Evolutionary conservation across 768 basidiomycete species (phyloP).

Genomic region (Mycena metata): DNA sequence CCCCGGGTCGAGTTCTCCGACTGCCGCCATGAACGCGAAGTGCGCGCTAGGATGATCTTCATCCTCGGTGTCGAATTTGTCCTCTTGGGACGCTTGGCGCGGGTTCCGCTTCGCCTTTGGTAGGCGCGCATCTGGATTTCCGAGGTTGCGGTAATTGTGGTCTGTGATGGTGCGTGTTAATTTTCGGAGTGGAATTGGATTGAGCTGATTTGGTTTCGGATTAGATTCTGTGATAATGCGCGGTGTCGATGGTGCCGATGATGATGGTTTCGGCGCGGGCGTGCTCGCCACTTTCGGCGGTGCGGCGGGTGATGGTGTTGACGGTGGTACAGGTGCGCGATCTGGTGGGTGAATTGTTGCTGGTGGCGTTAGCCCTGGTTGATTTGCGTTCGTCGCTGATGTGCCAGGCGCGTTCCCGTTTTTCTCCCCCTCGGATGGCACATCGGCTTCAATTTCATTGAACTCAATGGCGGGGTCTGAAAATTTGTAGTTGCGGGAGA

Average conservation of each 20-base stretch:
- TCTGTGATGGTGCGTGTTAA: neutral
- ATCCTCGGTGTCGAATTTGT: neutral
- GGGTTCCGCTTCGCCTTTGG: too few relatives aligned
- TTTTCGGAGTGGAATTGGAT: slow-evolving; percentile 19
- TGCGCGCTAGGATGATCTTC: neutral
- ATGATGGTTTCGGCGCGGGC: neutral
- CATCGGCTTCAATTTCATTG: neutral
- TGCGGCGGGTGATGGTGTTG: neutral
- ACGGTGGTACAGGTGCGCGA: too few relatives aligned
- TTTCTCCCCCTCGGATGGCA: slow-evolving; percentile 21
- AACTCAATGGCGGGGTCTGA: slow-evolving; percentile 2
- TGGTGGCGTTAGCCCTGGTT: too few relatives aligned
- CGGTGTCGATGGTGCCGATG: neutral
- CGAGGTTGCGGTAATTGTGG: slow-evolving; percentile 17
- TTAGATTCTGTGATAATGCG: neutral
- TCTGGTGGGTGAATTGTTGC: too few relatives aligned
- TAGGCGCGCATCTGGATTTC: too few relatives aligned
- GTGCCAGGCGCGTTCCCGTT: slow-evolving; percentile 12
- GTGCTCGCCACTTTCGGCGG: too few relatives aligned
- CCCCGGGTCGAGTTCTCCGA: slow-evolving; percentile 1
- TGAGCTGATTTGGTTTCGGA: slow-evolving; percentile 17
- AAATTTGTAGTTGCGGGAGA: slow-evolving; percentile 15
- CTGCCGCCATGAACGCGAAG: neutral
- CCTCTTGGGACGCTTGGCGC: too few relatives aligned
- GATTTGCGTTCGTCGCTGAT: too few relatives aligned